A percentile compares a stretch with the other conserved stretches of the same genome.
These are phyloP conservation scores for Phaeotremella skinneri DNA, from an alignment of 768 basidiomycete species.

Conservation along the genomic window DNA sequence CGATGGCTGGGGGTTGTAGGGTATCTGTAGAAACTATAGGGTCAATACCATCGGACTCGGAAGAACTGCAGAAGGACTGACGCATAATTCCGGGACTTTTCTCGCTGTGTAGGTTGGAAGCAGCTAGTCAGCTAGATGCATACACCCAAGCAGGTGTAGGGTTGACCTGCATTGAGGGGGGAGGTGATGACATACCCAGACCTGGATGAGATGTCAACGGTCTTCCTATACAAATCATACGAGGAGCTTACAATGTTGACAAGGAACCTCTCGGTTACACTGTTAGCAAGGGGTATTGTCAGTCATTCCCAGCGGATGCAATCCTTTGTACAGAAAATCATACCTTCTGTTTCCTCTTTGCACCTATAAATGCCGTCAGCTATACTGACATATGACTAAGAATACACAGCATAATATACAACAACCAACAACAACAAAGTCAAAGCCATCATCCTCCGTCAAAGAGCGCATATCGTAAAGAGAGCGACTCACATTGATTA, in stretches of 20 bases:
- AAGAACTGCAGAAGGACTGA: conserved; percentile 19
- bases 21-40: conserved; percentile 28
- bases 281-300: conserved; percentile 18
- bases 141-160: conserved; percentile 3
- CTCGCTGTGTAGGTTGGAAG: conserved; percentile 23
- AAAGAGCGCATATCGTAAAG: neutral
- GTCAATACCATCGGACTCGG: neutral
- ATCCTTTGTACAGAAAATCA: neutral
- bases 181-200: conserved; percentile 19
- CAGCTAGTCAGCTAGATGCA: neutral
- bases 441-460: neutral
- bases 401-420: too few relatives aligned
- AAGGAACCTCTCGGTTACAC: conserved; percentile 51
- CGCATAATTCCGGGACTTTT: conserved; percentile 50
- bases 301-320: neutral
- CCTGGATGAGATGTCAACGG: conserved; percentile 19
- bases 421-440: neutral
- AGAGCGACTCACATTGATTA: conserved; percentile 37
- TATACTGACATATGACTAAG: neutral
- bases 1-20: conserved; percentile 44
- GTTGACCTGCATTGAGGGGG: neutral
- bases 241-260: conserved; percentile 46
- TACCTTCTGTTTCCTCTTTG: conserved; percentile 48
- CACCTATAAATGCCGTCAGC: conserved; percentile 26
- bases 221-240: neutral